Evolutionary conservation across 2,329 filamentous ascomycete species (phyloP), one percentile per base, ranked within the genome.

Genomic region (Penicillium sp.): DNA sequence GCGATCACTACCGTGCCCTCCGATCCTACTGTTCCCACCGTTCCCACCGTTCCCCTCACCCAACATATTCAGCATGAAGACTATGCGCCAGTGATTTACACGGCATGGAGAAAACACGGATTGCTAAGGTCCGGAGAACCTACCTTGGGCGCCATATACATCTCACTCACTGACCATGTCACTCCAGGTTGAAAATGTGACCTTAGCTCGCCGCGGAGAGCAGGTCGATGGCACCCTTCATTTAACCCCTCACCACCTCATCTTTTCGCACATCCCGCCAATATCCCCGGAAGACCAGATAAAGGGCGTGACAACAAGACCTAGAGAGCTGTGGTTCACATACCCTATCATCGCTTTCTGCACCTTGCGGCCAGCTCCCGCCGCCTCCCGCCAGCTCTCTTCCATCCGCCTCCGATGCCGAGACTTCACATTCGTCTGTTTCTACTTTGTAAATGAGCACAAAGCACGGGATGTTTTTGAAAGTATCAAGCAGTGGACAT

Each of bases 371-470:
- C 85, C 88, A 26, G 82, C 84, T 41, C 84, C 86, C 17, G 77
- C 81, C 6, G 75, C 77, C 12, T 85, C 85, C 51, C 79, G 82
- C 44, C 79, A 88, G 53, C 79, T 82, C 29, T 88, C 90, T 6
- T 87, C 87, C 3, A 88, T 98, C 64, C 85, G 91, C 45, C 74
- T 98, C 54, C 84, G 89, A 46, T 89, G 90, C 65, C 86, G 91
- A 51, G 93, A 98, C 74, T 97, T 98, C 67, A 91, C 82, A 43
- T 95, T 90, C 69, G 83, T 95, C 53, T 90, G 87, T 54, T 90
- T 98, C 71, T 89, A 90, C 69, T 95, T 98, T 65, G 65, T 74
- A 19, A 81, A 85, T 49, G 85, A 90, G 61, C 77, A 77, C 47
- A 77, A 82, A 57, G 91, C 88, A 8, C 82, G 86, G 51, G 87